Conservation (phyloP, 2,329 filamentous ascomycete genomes). For the Curvularia verruculosa region DNA sequence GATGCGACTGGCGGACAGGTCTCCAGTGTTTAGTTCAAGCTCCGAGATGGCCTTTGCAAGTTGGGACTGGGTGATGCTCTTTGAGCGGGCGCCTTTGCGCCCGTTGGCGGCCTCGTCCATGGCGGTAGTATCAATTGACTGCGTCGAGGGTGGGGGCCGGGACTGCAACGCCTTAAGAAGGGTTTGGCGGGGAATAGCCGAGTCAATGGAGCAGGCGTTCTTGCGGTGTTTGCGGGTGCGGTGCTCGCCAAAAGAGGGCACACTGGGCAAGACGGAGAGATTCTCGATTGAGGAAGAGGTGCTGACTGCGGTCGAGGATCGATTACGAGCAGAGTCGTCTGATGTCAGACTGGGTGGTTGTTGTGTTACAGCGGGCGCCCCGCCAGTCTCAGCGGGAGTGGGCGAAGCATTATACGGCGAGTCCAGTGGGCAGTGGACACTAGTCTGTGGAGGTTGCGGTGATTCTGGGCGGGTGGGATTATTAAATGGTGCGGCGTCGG, state of each 20-base stretch:
- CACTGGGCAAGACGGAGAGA: conserved; percentile 39
- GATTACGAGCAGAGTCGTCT: conserved; percentile 37
- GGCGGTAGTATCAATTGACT: conserved; percentile 68
- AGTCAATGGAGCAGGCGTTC: conserved; percentile 63
- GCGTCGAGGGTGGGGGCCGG: conserved; percentile 59
- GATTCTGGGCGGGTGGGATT: conserved; percentile 35
- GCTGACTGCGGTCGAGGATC: conserved; percentile 31
- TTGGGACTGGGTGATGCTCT: conserved; percentile 56
- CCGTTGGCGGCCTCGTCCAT: conserved; percentile 47
- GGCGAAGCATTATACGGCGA: conserved; percentile 39
- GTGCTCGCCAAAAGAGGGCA: conserved; percentile 47
- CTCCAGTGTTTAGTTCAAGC: conserved; percentile 55
- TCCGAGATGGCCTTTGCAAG: conserved; percentile 66
- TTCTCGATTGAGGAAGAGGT: conserved; percentile 46
- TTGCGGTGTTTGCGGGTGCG: conserved; percentile 48
- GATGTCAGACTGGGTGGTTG: conserved; percentile 26
- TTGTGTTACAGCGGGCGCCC: conserved; percentile 33
- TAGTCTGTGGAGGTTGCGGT: conserved; percentile 34
- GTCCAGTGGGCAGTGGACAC: conserved; percentile 29
- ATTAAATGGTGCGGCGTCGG: conserved; percentile 34
- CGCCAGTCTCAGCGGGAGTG: conserved; percentile 36
- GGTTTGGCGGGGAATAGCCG: conserved; percentile 73
- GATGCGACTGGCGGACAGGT: conserved; percentile 55
- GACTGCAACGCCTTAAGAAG: conserved; percentile 83
- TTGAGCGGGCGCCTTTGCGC: conserved; percentile 35